Conservation (phyloP, 2,329 filamentous ascomycete species). For the Calonectria pteridis region DNA sequence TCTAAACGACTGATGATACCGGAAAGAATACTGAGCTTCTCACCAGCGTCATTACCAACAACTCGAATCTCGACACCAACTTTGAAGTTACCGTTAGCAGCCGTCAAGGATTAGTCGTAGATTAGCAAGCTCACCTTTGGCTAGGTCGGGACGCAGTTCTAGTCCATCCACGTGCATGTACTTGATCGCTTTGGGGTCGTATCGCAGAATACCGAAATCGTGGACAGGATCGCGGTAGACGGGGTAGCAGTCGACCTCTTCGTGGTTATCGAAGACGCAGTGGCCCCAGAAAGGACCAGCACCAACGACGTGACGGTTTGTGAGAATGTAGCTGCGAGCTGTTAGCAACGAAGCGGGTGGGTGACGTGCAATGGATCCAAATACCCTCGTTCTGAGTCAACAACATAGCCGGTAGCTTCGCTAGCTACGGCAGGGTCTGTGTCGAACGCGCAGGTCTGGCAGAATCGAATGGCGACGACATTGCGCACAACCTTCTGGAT, state of each 20-base stretch:
- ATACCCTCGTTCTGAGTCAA: slow-evolving; percentile 89
- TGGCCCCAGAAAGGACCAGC: slow-evolving; percentile 98
- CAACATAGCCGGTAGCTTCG: slow-evolving; percentile 97
- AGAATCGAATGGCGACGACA: slow-evolving; percentile 99
- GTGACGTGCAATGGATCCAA: slow-evolving; percentile 46
- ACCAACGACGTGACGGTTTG: slow-evolving; percentile 93
- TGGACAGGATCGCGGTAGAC: slow-evolving; percentile 98
- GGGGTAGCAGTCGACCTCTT: slow-evolving; percentile 94
- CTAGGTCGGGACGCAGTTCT: slow-evolving; percentile 85
- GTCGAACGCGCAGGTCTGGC: slow-evolving; percentile 97
- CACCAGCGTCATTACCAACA: slow-evolving; percentile 97
- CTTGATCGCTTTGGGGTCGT: slow-evolving; percentile 95
- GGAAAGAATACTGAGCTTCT: slow-evolving; percentile 97
- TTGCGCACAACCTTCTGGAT: slow-evolving; percentile 95
- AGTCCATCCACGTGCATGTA: slow-evolving; percentile 93
- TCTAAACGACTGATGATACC: slow-evolving; percentile 97
- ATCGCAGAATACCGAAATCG: slow-evolving; percentile 97
- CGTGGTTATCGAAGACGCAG: slow-evolving; percentile 98
- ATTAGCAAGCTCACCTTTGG: slow-evolving; percentile 65
- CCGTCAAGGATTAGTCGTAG: background rate
- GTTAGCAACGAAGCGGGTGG: background rate
- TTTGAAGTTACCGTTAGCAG: slow-evolving; percentile 40
- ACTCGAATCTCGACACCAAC: slow-evolving; percentile 96
- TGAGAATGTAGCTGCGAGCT: slow-evolving; percentile 76
- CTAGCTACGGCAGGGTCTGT: slow-evolving; percentile 95